Evolutionary conservation across 2,329 filamentous ascomycete species (phyloP).

Genomic region (Blastomyces emzantsi): DNA sequence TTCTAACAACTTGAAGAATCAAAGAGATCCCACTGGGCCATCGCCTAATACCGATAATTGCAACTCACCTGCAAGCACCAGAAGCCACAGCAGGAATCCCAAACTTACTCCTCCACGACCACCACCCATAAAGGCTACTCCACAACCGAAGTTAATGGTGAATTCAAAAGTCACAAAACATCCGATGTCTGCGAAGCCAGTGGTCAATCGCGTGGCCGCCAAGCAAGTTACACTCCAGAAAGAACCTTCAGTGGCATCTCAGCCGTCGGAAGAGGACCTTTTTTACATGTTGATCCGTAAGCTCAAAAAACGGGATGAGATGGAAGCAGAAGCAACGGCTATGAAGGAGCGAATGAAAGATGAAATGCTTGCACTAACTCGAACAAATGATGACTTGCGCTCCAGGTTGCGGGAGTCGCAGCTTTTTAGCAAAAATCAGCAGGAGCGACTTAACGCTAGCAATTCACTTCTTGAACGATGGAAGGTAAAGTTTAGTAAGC

Average conservation of each 20-base stretch:
- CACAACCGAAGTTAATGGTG: neutral
- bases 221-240: neutral
- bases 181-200: neutral
- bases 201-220: neutral
- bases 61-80: neutral
- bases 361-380: slow-evolving; percentile 19
- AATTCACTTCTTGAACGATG: slow-evolving; percentile 25
- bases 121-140: neutral
- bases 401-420: slow-evolving; percentile 18
- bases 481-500: slow-evolving; percentile 27
- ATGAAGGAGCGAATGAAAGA: slow-evolving; percentile 23
- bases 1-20: neutral
- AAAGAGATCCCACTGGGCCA: neutral
- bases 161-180: slow-evolving; percentile 1
- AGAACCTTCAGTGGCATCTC: neutral
- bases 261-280: slow-evolving; percentile 28
- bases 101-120: neutral
- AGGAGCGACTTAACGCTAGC: slow-evolving; percentile 18
- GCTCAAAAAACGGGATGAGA: slow-evolving; percentile 29
- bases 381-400: slow-evolving; percentile 25
- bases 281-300: slow-evolving; percentile 29
- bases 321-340: slow-evolving; percentile 19
- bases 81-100: neutral
- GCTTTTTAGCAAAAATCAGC: slow-evolving; percentile 18
- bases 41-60: neutral